Evolutionary conservation across 139 green algal genomes (phyloP), one percentile per base, ranked within the genome.

Genomic region (Pedinophyceae sp.): DNA sequence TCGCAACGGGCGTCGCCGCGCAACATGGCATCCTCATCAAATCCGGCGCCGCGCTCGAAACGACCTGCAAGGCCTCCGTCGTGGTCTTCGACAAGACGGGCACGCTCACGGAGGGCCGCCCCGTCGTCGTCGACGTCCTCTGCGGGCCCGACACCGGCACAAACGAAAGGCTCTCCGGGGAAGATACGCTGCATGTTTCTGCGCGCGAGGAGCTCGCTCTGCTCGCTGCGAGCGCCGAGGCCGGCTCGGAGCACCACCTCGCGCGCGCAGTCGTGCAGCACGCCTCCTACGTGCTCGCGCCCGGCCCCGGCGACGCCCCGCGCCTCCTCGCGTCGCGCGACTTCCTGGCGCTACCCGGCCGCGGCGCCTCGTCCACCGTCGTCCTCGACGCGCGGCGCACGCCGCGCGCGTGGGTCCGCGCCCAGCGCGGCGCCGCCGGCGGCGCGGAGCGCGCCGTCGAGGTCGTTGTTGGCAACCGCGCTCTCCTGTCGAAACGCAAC

Each of bases 21-120:
- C 45, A 63, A 23, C 34, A 83, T 27, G 91, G 88, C 29, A 83
- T 97, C 19, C 74, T 98, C 7, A 95, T 97, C 68, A 97, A 97
- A 64, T 88, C 86, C 25, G 79, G 70, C 16, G 80, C 87, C 7
- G 72, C 72, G 13, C 65, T 92, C 50, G 82, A 91, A 59, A 58
- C 58, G 2, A 76, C 79, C 4, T 54, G 67, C 57, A 62, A 71
- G 2, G 64, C 89, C 24, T 16, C 27, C n/a, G 60, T 50, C 15
- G 67, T 97, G 0, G 76, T 91, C 10, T 93, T 97, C 68, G 89
- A 97, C 76, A 97, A 97, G 74, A 97, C 89, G 1, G 89, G 89
- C 29, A 97, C 89, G 5, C 68, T 97, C 3, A 97, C 89, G 0
- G 45, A 53, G 0, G 88, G 88, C 46, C 64, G 66, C 17, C 78